These are phyloP conservation scores for Pisolithus albus DNA, from an alignment of 768 basidiomycete species.

Conservation along the genomic window DNA sequence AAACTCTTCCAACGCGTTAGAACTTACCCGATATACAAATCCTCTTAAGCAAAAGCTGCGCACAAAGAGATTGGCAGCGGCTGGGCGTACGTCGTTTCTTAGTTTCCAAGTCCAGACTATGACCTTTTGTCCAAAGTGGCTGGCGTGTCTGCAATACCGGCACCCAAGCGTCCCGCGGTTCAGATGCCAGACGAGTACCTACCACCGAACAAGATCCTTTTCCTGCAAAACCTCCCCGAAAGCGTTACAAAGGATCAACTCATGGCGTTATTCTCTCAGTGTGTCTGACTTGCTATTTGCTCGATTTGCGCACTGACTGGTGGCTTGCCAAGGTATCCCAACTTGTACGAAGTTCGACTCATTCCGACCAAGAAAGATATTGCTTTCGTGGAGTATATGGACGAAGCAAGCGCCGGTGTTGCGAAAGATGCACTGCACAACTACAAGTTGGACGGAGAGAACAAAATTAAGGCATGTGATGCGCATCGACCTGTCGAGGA, in stretches of 20 bases:
- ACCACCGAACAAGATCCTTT: constrained; percentile 98
- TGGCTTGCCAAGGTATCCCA: constrained; percentile 65
- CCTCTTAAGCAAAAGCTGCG: constrained; percentile 83
- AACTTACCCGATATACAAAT: constrained; percentile 73
- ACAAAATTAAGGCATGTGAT: constrained; percentile 85
- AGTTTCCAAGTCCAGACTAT: constrained; percentile 1
- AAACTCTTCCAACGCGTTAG: constrained; percentile 31
- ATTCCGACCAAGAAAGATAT: constrained; percentile 97
- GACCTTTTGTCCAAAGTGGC: constrained; percentile 44
- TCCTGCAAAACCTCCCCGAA: constrained; percentile 95
- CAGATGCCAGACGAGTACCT: constrained; percentile 99
- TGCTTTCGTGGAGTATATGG: constrained; percentile 95
- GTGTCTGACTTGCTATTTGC: constrained; percentile 23
- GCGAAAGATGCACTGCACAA: constrained; percentile 98
- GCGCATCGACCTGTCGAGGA: background rate
- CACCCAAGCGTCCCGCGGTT: constrained; percentile 72
- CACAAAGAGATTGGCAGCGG: constrained; percentile 65
- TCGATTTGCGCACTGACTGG: background rate
- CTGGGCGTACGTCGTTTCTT: constrained; percentile 50
- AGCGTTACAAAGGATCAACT: constrained; percentile 90
- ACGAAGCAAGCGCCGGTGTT: constrained; percentile 84
- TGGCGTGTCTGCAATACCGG: constrained; percentile 57
- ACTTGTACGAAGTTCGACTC: constrained; percentile 94
- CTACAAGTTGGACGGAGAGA: constrained; percentile 94
- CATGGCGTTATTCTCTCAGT: constrained; percentile 88